These are phyloP conservation scores for Lathyrus sativus DNA, from an alignment of 306 rosid species.

Conservation along the genomic window DNA sequence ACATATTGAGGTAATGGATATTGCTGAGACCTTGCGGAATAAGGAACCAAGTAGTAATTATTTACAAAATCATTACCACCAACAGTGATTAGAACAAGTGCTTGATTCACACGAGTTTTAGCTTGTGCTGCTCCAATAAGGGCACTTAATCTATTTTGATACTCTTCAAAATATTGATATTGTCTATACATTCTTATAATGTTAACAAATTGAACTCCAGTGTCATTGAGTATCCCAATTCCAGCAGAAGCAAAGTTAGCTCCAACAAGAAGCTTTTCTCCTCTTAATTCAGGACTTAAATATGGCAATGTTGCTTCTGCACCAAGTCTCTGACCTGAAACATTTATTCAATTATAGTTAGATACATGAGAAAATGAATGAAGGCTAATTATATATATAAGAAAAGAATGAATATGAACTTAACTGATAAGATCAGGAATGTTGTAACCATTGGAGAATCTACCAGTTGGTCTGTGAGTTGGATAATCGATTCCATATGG, in stretches of 20 bases:
- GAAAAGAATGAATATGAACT: background rate
- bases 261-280: slow-evolving; percentile 64
- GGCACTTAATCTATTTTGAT: slow-evolving; percentile 52
- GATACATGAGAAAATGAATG: background rate
- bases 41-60: slow-evolving; percentile 71
- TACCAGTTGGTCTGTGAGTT: slow-evolving; percentile 65
- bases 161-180: slow-evolving; percentile 49
- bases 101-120: slow-evolving; percentile 44
- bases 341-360: background rate
- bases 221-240: slow-evolving; percentile 88
- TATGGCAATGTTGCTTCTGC: slow-evolving; percentile 67
- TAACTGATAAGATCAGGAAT: slow-evolving; percentile 80
- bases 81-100: slow-evolving; percentile 59
- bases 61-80: slow-evolving; percentile 91
- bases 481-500: slow-evolving; percentile 85
- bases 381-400: too few relatives aligned
- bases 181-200: slow-evolving; percentile 68
- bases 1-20: slow-evolving; percentile 64
- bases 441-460: slow-evolving; percentile 77
- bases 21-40: slow-evolving; percentile 73
- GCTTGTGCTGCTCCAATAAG: slow-evolving; percentile 51
- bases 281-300: slow-evolving; percentile 60
- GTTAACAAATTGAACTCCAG: slow-evolving; percentile 81
- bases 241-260: slow-evolving; percentile 94
- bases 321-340: slow-evolving; percentile 65